Base-by-base conservation (phyloP, 257 asterid genomes). In the Plantago elongata region DNA sequence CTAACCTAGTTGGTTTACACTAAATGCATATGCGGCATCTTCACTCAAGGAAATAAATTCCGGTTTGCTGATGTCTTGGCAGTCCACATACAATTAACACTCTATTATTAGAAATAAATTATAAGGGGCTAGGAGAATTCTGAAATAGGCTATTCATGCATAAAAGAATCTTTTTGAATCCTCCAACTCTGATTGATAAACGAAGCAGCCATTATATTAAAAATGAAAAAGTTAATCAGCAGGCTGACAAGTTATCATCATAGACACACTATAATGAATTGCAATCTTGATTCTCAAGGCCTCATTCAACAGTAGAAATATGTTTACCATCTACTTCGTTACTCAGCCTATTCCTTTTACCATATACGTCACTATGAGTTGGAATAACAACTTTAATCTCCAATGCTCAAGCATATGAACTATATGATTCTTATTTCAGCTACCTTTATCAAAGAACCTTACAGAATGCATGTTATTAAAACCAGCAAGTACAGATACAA, bases 361-460 rank as follows among this genome's bases (percentile, higher is more conserved):
- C 59, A 50, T 54, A 49, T 49, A 13, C 27, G 9, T 7, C 16
- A 59, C 17, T 29, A 60, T 29, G 38, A 67, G 42, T 11, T 51
- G 38, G 51, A 15, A 6, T 6, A 47, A 43, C 60, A 59, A 42
- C 40, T 15, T 40, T 18, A 48, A n/a, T 14, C 9, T 34, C 62
- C 13, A 43, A 52, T 44, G 42, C 29, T 45, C 45, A 17, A 27
- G 34, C 5, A 62, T 18, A 13, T 59, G 17, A 40, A 44, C 11
- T n/a, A 9, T 22, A 7, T 18, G 43, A 60, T 12, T 60, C 51
- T 60, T 18, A 44, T 60, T 60, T 37, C 12, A 44, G 16, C 64
- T 11, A 42, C 29, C 45, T 11, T 30, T 29, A 55, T 13, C 27
- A 55, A 29, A 30, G 9, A 12, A 29, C 57, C 8, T 13, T 18